Evolutionary conservation across 352 stramenopile genomes (phyloP).

Genomic region (Phytophthora idaei): DNA sequence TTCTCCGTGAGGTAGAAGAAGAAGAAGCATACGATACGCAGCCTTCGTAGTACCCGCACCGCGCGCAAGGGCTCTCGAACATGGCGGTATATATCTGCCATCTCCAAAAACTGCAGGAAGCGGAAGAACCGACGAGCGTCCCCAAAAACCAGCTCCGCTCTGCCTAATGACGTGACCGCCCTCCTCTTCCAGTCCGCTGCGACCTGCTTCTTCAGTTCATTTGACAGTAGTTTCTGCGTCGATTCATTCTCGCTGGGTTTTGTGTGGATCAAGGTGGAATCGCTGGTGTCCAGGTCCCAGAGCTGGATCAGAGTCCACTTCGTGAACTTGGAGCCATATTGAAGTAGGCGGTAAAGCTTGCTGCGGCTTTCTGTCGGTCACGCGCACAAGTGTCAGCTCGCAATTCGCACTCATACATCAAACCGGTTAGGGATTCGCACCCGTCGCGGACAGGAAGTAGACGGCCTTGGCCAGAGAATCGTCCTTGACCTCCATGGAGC

Average conservation of each 20-base stretch:
- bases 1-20: constrained; percentile 75
- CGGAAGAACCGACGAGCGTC: constrained; percentile 66
- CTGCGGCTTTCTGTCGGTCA: constrained; percentile 55
- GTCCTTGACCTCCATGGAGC: constrained; percentile 25
- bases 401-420: neutral
- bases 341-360: constrained; percentile 64
- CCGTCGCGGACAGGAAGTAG: constrained; percentile 59
- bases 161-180: constrained; percentile 29
- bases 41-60: constrained; percentile 43
- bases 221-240: neutral
- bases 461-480: constrained; percentile 48
- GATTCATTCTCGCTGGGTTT: neutral
- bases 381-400: neutral
- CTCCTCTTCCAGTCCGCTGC: constrained; percentile 21
- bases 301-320: constrained; percentile 49
- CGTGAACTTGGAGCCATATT: constrained; percentile 65
- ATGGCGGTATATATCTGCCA: constrained; percentile 55
- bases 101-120: constrained; percentile 72
- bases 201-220: neutral
- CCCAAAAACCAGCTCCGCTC: constrained; percentile 57
- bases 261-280: neutral
- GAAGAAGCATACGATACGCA: constrained; percentile 65
- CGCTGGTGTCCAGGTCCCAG: constrained; percentile 20
- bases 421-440: constrained; percentile 7
- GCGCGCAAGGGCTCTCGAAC: constrained; percentile 37